Conservation (phyloP, 2,329 filamentous ascomycete species). For the Escovopsis sp. region DNA sequence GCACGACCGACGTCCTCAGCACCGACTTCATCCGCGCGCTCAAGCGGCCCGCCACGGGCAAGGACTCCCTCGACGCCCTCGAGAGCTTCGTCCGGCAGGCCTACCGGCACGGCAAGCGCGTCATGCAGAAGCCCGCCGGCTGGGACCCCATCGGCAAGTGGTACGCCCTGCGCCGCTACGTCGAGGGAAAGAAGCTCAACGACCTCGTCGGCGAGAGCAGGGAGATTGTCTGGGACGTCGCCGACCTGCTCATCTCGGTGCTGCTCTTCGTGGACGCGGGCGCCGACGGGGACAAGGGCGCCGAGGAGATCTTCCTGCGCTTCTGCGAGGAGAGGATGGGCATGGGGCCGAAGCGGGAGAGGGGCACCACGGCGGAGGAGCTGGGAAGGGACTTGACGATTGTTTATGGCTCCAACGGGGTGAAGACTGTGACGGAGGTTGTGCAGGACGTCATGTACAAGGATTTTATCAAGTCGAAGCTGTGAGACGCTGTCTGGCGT, state of each 20-base stretch:
- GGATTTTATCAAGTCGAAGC: background rate
- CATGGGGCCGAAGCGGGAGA: constrained; percentile 7
- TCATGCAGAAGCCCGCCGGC: constrained; percentile 10
- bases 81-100: constrained; percentile 23
- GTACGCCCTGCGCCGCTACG: constrained; percentile 21
- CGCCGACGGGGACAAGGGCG: constrained; percentile 21
- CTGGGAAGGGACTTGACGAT: constrained; percentile 19
- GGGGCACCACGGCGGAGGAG: constrained; percentile 11
- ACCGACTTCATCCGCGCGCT: constrained; percentile 33
- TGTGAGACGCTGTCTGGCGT: background rate
- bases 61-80: constrained; percentile 26
- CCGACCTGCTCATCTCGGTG: constrained; percentile 29
- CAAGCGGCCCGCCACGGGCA: constrained; percentile 27
- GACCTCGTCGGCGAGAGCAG: constrained; percentile 32
- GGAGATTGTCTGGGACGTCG: constrained; percentile 26
- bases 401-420: constrained; percentile 19
- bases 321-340: constrained; percentile 20
- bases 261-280: constrained; percentile 27
- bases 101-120: constrained; percentile 10
- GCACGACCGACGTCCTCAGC: constrained; percentile 57
- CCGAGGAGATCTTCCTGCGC: constrained; percentile 24
- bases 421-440: constrained; percentile 10
- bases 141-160: constrained; percentile 23
- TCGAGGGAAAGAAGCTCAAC: constrained; percentile 21
- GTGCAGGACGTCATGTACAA: constrained; percentile 6